phyloP scores from a whole-genome alignment of 23 red algal genomes.

The Cyanidium caldarium region DNA sequence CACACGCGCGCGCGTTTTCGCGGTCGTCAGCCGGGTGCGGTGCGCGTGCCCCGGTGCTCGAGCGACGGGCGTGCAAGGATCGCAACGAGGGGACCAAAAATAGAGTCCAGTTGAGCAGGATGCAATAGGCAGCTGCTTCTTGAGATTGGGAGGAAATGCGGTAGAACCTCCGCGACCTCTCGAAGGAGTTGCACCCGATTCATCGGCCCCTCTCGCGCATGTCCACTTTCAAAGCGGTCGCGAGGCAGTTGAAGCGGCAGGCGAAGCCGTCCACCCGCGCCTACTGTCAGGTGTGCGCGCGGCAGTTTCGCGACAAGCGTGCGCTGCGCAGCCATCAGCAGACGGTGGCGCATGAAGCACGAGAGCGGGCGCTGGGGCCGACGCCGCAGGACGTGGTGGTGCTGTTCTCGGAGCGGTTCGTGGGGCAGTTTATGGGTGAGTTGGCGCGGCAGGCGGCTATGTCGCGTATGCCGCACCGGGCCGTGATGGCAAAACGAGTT shows the following conservation, averaged over 20 bases:
- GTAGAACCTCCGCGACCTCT: no score
- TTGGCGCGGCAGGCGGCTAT: not conserved
- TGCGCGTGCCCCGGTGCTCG: no score
- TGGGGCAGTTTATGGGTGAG: not conserved
- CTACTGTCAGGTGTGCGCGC: conserved; percentile 1
- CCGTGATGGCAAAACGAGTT: not conserved
- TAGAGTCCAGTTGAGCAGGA: no score
- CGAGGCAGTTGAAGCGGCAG: not conserved
- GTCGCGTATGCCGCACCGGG: not conserved
- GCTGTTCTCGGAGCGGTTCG: not conserved
- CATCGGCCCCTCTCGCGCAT: no score
- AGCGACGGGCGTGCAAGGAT: no score
- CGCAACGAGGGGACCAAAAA: no score
- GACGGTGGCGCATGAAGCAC: not conserved
- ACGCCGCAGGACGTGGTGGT: not conserved
- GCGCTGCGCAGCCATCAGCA: not conserved
- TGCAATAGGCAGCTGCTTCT: no score
- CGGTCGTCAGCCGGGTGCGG: no score
- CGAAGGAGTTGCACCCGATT: no score
- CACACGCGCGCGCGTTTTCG: no score
- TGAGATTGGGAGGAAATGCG: no score
- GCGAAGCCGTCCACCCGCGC: not conserved
- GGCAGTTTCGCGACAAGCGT: conserved; percentile 2
- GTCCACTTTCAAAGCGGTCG: not conserved
- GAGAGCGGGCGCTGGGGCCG: not conserved